Evolutionary conservation across 2,329 filamentous ascomycete genomes (phyloP).

Genomic region (Apiospora malaysiana): DNA sequence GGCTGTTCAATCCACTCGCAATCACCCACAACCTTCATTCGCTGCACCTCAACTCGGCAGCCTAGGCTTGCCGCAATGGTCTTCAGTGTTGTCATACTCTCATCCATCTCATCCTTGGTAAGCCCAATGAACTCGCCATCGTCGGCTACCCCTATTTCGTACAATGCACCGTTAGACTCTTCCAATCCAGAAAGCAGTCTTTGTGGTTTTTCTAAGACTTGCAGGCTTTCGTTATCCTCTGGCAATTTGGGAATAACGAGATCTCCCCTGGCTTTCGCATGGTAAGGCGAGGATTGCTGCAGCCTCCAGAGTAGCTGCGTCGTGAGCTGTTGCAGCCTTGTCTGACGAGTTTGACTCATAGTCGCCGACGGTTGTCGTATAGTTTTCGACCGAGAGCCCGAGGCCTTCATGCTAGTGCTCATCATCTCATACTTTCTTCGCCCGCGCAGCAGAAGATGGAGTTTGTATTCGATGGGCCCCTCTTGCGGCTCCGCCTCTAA

Average conservation of each 20-base stretch:
- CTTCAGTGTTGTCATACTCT: conserved; percentile 83
- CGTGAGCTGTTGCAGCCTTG: conserved; percentile 87
- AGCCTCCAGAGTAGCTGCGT: conserved; percentile 94
- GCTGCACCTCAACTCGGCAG: conserved; percentile 80
- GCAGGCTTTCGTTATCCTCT: conserved; percentile 59
- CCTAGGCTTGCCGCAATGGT: conserved; percentile 94
- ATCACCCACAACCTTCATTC: conserved; percentile 82
- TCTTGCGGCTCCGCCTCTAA: conserved; percentile 91
- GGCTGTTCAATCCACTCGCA: conserved; percentile 72
- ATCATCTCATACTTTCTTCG: conserved; percentile 75
- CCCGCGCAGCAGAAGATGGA: conserved; percentile 84
- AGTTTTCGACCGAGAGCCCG: conserved; percentile 38
- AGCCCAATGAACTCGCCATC: conserved; percentile 90
- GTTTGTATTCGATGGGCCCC: conserved; percentile 94
- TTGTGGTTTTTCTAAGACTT: conserved; percentile 53
- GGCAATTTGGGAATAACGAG: conserved; percentile 78
- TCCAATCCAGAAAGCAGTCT: conserved; percentile 81
- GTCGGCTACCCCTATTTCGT: conserved; percentile 96
- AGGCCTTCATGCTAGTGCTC: conserved; percentile 60
- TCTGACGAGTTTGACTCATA: conserved; percentile 75
- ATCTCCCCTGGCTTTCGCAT: conserved; percentile 78
- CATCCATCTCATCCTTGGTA: conserved; percentile 87
- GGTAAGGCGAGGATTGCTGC: conserved; percentile 92
- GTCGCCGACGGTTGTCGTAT: conserved; percentile 36
- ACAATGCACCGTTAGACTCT: conserved; percentile 90